These are phyloP conservation scores for Globisporangium heterothallicum DNA, from an alignment of 352 stramenopile species.

Conservation along the genomic window DNA sequence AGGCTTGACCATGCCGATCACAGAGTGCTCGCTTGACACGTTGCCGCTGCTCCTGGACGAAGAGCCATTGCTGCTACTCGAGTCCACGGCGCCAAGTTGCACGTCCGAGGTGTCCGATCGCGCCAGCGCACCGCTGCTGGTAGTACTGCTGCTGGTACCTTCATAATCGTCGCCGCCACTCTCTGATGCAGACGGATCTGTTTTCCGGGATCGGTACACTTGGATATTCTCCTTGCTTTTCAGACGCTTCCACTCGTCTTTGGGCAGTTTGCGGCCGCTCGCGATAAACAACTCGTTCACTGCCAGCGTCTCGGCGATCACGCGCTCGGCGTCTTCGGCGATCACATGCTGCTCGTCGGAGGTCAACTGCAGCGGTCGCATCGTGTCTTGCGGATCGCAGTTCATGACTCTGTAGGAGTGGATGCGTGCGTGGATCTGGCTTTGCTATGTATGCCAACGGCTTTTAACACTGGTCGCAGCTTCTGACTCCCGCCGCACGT, in stretches of 20 bases:
- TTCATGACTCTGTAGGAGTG: not conserved
- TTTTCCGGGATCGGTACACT: conserved; percentile 14
- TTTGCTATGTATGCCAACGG: too few species aligned
- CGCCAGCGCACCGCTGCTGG: too few species aligned
- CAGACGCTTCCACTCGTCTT: conserved; percentile 27
- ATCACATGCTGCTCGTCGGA: conserved; percentile 23
- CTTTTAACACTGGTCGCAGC: too few species aligned
- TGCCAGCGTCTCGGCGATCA: conserved; percentile 36
- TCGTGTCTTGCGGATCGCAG: conserved; percentile 16
- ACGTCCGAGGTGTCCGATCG: too few species aligned
- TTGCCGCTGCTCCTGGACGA: not conserved
- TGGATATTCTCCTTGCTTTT: conserved; percentile 34
- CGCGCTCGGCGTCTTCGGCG: conserved; percentile 26
- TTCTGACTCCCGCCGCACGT: too few species aligned
- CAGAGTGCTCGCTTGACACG: not conserved
- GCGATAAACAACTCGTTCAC: conserved; percentile 32
- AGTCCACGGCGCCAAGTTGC: too few species aligned
- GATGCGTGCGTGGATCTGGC: too few species aligned
- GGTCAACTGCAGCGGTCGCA: conserved; percentile 11
- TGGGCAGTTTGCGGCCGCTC: conserved; percentile 19
- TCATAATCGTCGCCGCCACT: not conserved
- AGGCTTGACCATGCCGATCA: conserved; percentile 1
- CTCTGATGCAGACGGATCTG: not conserved
- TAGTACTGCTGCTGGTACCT: not conserved
- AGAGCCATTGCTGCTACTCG: not conserved